Base-by-base conservation (phyloP, 1,139 yeast genomes). In the Hyphopichia wangnamkhiaoensis region DNA sequence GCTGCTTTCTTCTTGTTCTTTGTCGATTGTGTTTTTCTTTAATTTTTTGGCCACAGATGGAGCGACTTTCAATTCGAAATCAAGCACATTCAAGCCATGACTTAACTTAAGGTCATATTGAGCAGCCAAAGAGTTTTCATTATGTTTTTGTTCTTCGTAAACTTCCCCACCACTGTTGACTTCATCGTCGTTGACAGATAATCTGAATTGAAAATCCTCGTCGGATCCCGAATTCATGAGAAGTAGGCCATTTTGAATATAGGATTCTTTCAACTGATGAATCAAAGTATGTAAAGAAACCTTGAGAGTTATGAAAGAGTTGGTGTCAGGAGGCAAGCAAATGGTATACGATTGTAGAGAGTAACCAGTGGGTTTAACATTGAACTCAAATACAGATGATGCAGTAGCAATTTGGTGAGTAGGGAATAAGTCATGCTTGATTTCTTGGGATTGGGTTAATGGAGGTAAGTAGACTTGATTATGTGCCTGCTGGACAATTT, bases 141-240 rank as follows among this genome's bases (percentile, higher is more conserved):
- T 45, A 14, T 35, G 44, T 4, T 31, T 41, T 20, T 33, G 38
- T 10, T 64, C 63, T 53, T 71, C 65, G 44, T 59, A 44, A 54
- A 71, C 50, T 56, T 76, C 64, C 35, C 67, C 56, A 39, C 74
- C 61, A 19, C 52, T 59, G 15, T 61, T 59, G 1, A 76, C 74
- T 40, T 70, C 75, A 36, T 75, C 80, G 17, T 76, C 79, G 48
- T 79, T 79, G 14, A 77, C 74, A 7, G 58, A 59, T 37, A 79
- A 56, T 27, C 59, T 63, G 38, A 75, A 71, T 50, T 66, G 71
- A 46, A 71, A 71, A 37, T 74, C 79, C 38, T 72, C 69, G 37
- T 59, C 63, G 5, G 65, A 54, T 5, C 59, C 49, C 47, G 52
- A 53, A 33, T 50, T 53, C 10, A 56, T 46, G 32, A 47, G 52